Evolutionary conservation across 129 eudicot species (phyloP).

Genomic region (Artemisia tridentata): DNA sequence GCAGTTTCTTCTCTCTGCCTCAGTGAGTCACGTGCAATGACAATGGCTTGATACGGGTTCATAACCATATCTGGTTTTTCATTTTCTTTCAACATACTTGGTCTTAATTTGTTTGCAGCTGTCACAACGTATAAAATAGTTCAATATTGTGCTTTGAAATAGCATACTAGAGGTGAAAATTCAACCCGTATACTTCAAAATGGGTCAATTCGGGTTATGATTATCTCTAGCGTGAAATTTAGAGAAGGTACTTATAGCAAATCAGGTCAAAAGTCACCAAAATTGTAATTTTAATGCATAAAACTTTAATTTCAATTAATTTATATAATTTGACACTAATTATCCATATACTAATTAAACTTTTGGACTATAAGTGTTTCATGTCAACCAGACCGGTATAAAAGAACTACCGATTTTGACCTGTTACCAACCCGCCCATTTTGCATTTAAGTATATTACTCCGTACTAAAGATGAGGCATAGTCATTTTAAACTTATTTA

Average conservation of each 20-base stretch:
- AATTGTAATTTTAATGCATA: too few species aligned
- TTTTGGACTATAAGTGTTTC: neutral
- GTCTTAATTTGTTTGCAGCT: constrained; percentile 59
- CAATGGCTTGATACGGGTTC: constrained; percentile 88
- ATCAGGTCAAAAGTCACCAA: too few species aligned
- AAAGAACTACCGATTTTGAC: neutral
- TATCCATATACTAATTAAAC: neutral
- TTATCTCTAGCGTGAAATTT: neutral
- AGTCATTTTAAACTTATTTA: neutral
- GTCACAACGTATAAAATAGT: constrained; percentile 24
- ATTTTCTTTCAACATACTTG: constrained; percentile 59
- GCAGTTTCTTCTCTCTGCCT: constrained; percentile 74
- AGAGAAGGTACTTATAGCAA: neutral
- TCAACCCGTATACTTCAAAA: neutral
- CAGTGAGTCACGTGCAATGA: constrained; percentile 73
- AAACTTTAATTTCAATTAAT: too few species aligned
- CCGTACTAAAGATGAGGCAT: neutral
- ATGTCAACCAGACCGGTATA: neutral
- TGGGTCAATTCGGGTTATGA: neutral
- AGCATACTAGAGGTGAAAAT: neutral
- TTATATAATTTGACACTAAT: neutral
- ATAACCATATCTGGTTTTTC: constrained; percentile 55
- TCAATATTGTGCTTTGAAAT: constrained; percentile 1
- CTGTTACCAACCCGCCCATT: neutral
- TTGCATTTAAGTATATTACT: neutral